A percentile compares a stretch with the other conserved stretches of the same genome.
phyloP scores from a whole-genome alignment of 352 stramenopile genomes.

The Peronospora farinosa region DNA sequence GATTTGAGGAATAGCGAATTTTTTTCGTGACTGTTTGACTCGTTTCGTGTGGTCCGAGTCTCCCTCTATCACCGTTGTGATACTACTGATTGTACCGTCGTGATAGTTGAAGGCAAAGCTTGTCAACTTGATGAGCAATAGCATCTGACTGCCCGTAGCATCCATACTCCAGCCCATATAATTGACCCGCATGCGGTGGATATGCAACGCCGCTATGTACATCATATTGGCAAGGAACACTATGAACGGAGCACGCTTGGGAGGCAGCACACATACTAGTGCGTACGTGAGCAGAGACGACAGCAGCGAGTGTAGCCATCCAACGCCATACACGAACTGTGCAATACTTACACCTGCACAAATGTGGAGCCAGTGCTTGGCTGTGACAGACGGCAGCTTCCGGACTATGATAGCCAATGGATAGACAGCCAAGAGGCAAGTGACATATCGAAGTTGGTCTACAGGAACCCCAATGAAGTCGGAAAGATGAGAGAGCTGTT shows the following conservation, averaged over 20 bases:
- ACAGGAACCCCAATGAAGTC: slow-evolving; percentile 32
- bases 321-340: slow-evolving; percentile 88
- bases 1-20: slow-evolving; percentile 62
- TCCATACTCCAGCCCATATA: slow-evolving; percentile 91
- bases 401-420: slow-evolving; percentile 88
- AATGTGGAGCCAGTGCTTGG: slow-evolving; percentile 91
- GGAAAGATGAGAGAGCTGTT: slow-evolving; percentile 36
- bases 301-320: slow-evolving; percentile 94
- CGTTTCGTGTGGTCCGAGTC: slow-evolving; percentile 25
- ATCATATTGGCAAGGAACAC: slow-evolving; percentile 91
- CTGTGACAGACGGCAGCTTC: slow-evolving; percentile 61
- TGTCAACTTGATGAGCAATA: slow-evolving; percentile 96
- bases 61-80: slow-evolving; percentile 16
- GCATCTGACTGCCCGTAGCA: slow-evolving; percentile 85
- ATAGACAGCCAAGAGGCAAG: slow-evolving; percentile 90
- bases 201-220: slow-evolving; percentile 89
- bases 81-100: slow-evolving; percentile 67
- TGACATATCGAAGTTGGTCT: slow-evolving; percentile 74
- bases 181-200: slow-evolving; percentile 93
- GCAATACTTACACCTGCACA: slow-evolving; percentile 89
- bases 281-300: slow-evolving; percentile 88
- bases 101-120: slow-evolving; percentile 96
- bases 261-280: slow-evolving; percentile 44
- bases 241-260: slow-evolving; percentile 55
- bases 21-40: slow-evolving; percentile 32